Percentiles rank a stretch among this genome's conserved stretches.
These are phyloP conservation scores for Phytophthora multivora DNA, from an alignment of 352 stramenopile species.

Conservation along the genomic window DNA sequence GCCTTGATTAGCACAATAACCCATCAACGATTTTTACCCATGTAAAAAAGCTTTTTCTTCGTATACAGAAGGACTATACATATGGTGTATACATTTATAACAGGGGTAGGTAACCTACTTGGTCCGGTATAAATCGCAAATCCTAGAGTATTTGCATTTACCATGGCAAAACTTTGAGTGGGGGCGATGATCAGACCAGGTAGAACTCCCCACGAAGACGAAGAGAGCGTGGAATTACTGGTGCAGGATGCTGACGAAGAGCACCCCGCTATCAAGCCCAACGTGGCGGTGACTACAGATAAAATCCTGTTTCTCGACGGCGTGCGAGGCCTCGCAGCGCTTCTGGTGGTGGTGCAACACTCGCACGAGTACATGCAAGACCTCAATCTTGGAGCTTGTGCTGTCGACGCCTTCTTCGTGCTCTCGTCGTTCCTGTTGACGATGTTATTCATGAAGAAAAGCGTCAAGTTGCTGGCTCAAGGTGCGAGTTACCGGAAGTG, in stretches of 20 bases:
- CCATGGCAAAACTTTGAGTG: no score
- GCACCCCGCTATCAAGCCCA: not conserved
- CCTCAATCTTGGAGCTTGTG: slow-evolving; percentile 24
- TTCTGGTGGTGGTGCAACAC: slow-evolving; percentile 35
- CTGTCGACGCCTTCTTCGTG: slow-evolving; percentile 48
- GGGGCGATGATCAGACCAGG: slow-evolving; percentile 2
- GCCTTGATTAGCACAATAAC: slow-evolving; percentile 1
- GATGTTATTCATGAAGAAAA: slow-evolving; percentile 39
- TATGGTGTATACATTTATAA: no score
- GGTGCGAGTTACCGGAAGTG: slow-evolving; percentile 17
- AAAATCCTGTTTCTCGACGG: slow-evolving; percentile 47
- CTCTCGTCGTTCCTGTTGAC: slow-evolving; percentile 49
- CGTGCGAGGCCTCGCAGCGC: slow-evolving; percentile 39
- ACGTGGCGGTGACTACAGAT: not conserved
- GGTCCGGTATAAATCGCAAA: no score
- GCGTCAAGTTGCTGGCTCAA: slow-evolving; percentile 17
- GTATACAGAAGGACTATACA: no score
- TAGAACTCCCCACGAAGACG: not conserved
- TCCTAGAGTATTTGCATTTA: no score
- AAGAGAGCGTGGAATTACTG: not conserved
- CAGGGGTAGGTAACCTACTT: no score
- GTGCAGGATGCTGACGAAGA: not conserved
- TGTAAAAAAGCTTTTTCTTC: no score
- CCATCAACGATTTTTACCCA: no score
- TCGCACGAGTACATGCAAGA: slow-evolving; percentile 26